phyloP scores from a whole-genome alignment of 1,284 basidiomycete species.

The Phellinidium pouzarii region DNA sequence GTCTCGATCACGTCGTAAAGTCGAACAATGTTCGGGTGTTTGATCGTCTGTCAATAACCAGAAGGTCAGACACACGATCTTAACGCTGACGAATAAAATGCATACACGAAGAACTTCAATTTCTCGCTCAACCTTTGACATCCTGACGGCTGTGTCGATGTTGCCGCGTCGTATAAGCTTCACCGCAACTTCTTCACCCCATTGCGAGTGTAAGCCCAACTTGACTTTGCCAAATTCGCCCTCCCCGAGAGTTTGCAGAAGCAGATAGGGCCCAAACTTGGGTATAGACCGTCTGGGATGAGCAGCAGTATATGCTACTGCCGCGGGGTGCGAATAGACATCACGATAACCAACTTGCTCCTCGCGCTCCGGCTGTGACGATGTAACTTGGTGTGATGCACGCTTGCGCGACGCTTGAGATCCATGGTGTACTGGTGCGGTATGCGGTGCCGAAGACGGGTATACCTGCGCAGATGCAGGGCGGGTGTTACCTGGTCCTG shows the following conservation, averaged over 20 bases:
- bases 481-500: slow-evolving; percentile 21
- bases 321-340: slow-evolving; percentile 81
- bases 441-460: slow-evolving; percentile 28
- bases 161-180: slow-evolving; percentile 95
- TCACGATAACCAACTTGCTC: slow-evolving; percentile 51
- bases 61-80: background rate
- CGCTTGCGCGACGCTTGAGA: slow-evolving; percentile 32
- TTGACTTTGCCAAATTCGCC: slow-evolving; percentile 99
- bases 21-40: slow-evolving; percentile 97
- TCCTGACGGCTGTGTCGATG: slow-evolving; percentile 80
- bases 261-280: slow-evolving; percentile 91
- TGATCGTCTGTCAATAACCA: slow-evolving; percentile 59
- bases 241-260: slow-evolving; percentile 92
- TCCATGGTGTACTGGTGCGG: slow-evolving; percentile 29
- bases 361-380: slow-evolving; percentile 36
- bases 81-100: background rate
- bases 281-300: slow-evolving; percentile 84
- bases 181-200: slow-evolving; percentile 98
- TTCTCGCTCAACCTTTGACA: slow-evolving; percentile 96
- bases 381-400: slow-evolving; percentile 47
- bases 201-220: slow-evolving; percentile 88
- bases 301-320: slow-evolving; percentile 75
- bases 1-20: slow-evolving; percentile 99
- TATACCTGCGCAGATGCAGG: slow-evolving; percentile 41
- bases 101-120: slow-evolving; percentile 92